Base-by-base conservation (phyloP, 2,329 filamentous ascomycete species). In the Ceratocystis eucalypticola region DNA sequence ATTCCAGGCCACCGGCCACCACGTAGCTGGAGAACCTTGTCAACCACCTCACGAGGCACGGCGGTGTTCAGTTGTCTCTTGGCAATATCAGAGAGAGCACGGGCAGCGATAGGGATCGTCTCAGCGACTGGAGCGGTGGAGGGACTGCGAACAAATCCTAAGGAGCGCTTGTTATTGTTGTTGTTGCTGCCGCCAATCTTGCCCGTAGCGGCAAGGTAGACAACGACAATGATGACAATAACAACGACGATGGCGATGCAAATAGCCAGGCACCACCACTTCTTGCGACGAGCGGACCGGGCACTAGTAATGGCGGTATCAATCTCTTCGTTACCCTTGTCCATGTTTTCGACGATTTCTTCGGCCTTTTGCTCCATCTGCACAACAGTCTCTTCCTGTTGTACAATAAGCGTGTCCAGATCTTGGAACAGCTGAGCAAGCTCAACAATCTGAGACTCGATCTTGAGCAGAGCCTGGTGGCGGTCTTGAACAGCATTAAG, bases 261-360 rank as follows among this genome's bases (percentile, higher is more conserved):
- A 72, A 96, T 90, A 72, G 87, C 86, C 71, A 96, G 78, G 80
- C 91, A 96, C 75, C 89, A 92, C 92, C 91, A 96, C 88, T 96
- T 96, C 91, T 95, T 96, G 79, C 86, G 89, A 71, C 89, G 83
- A 63, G 88, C 89, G 71, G 85, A 84, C 74, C 88, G 82, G 7
- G 93, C 93, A 71, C 89, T 96, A 69, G 82, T 81, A 69, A 96
- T 88, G 12, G 92, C 92, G n/a, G 83, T 83, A 48, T 82, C 85
- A 68, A 97, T 88, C 75, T 96, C 85, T 69, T 85, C 82, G 73
- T 94, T 96, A 70, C 88, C 93, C 75, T 94, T 88, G 72, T 88
- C 84, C 61, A 96, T 83, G 75, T 97, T 89, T 67, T 88, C 85
- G 62, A 89, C 85, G 48, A 94, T 88, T 73, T 96, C 88, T 76